Evolutionary conservation across 1,139 yeast species (phyloP), one percentile per base, ranked within the genome.

Genomic region (Debaryomyces robertsiae): DNA sequence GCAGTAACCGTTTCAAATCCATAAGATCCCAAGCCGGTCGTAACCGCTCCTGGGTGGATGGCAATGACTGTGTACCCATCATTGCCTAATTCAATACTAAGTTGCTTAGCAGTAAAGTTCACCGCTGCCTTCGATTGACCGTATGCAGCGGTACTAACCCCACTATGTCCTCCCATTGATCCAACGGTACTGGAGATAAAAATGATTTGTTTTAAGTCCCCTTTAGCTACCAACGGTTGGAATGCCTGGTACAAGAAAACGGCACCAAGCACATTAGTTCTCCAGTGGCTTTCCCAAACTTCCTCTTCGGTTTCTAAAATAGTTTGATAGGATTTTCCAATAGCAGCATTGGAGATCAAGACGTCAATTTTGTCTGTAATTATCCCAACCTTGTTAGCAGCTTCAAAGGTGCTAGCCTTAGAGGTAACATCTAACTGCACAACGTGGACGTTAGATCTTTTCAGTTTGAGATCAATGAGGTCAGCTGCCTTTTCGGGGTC

Each of bases 11-110:
- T 28, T 9, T 32, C 32, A n/a, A 4, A 18, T n/a, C 39, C 40
- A 18, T 31, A 27, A 1, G 41, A 40, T 32, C 55, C 53, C 47
- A 54, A 54, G 38, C 62, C 69, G 30, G 63, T 62, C 11, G 49
- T 42, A 10, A 59, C 66, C 34, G 54, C 32, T 2, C 73, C 73
- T 10, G 73, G 73, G 30, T 60, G 61, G 25, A 63, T 42, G 7
- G 63, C 46, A 3, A 64, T 40, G 23, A 61, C 56, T 9, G 47
- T 55, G 46, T 58, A 63, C 1, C 50, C 52, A 32, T 63, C 58
- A 3, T 40, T 42, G 9, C 36, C 41, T 37, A 60, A 42, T 25
- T 63, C 67, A 30, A 44, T 31, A 16, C 55, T 48, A 18, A 63
- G 41, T 22, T 45, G 47, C 25, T 49, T 54, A 6, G 52, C 52